Evolutionary conservation across 768 basidiomycete genomes (phyloP).

Genomic region (Termitomyces sp.): DNA sequence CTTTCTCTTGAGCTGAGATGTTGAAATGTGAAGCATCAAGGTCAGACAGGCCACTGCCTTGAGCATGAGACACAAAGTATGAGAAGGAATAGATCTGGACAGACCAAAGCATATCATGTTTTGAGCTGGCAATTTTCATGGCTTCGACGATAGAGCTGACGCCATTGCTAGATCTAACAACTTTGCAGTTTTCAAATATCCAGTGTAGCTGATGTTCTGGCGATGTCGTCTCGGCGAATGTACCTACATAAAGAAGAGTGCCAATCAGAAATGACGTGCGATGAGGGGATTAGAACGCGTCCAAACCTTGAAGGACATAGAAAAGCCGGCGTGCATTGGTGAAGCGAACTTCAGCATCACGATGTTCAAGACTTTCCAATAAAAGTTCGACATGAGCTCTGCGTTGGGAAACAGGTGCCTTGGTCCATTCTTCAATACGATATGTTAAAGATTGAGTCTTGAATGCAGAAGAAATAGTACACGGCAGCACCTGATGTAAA

Average conservation of each 20-base stretch:
- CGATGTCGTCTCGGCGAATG: slow-evolving; percentile 86
- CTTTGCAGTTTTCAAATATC: slow-evolving; percentile 91
- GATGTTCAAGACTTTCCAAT: slow-evolving; percentile 85
- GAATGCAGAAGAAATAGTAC: not conserved
- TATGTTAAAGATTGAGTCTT: not conserved
- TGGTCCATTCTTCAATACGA: slow-evolving; percentile 66
- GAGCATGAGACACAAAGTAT: slow-evolving; percentile 5
- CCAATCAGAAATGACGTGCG: slow-evolving; percentile 3
- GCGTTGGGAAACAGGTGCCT: slow-evolving; percentile 54
- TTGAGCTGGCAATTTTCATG: slow-evolving; percentile 84
- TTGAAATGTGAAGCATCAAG: slow-evolving; percentile 68
- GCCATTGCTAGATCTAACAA: slow-evolving; percentile 81
- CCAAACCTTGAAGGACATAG: slow-evolving; percentile 87
- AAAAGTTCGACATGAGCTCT: slow-evolving; percentile 75
- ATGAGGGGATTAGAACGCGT: not conserved
- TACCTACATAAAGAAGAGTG: slow-evolving; percentile 43
- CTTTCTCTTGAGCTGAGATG: slow-evolving; percentile 65
- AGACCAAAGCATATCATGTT: slow-evolving; percentile 81
- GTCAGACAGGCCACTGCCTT: slow-evolving; percentile 65
- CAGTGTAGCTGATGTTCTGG: slow-evolving; percentile 94
- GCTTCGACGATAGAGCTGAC: slow-evolving; percentile 80
- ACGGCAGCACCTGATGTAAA: slow-evolving; percentile 64
- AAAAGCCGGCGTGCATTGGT: slow-evolving; percentile 82
- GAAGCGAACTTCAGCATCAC: slow-evolving; percentile 80
- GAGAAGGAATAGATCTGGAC: not conserved